These are phyloP conservation scores for Xerocomus amazonicus DNA, from an alignment of 1,284 basidiomycete species.

Conservation along the genomic window DNA sequence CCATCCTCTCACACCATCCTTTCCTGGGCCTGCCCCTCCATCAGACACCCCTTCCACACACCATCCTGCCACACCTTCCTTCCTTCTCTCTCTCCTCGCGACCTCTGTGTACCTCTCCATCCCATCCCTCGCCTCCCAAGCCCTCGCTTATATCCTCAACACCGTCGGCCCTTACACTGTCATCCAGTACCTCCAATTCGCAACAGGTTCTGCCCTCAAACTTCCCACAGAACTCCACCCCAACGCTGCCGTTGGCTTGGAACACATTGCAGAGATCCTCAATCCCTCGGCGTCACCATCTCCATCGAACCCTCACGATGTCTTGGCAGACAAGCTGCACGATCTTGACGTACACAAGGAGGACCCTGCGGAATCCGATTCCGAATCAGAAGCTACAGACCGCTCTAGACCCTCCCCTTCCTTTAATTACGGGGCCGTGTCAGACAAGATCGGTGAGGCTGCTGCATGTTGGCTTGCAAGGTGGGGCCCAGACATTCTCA, in stretches of 20 bases:
- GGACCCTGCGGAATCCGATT: conserved; percentile 36
- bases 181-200: conserved; percentile 77
- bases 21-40: conserved; percentile 36
- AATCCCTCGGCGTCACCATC: conserved; percentile 5
- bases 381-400: conserved; percentile 23
- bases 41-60: conserved; percentile 44
- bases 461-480: conserved; percentile 84
- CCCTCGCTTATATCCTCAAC: conserved; percentile 66
- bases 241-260: conserved; percentile 65
- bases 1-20: conserved; percentile 69
- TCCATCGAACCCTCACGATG: conserved; percentile 18
- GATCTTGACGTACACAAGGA: conserved; percentile 34
- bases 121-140: conserved; percentile 71
- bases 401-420: conserved; percentile 19
- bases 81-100: conserved; percentile 83
- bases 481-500: conserved; percentile 81
- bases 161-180: conserved; percentile 82
- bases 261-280: conserved; percentile 58
- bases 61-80: conserved; percentile 76
- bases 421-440: conserved; percentile 78
- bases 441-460: conserved; percentile 89
- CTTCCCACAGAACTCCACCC: conserved; percentile 45
- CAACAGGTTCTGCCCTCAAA: conserved; percentile 71
- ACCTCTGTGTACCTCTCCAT: conserved; percentile 86
- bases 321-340: conserved; percentile 28